phyloP scores from a whole-genome alignment of 2,329 filamentous ascomycete genomes.

The Alternaria triticina region DNA sequence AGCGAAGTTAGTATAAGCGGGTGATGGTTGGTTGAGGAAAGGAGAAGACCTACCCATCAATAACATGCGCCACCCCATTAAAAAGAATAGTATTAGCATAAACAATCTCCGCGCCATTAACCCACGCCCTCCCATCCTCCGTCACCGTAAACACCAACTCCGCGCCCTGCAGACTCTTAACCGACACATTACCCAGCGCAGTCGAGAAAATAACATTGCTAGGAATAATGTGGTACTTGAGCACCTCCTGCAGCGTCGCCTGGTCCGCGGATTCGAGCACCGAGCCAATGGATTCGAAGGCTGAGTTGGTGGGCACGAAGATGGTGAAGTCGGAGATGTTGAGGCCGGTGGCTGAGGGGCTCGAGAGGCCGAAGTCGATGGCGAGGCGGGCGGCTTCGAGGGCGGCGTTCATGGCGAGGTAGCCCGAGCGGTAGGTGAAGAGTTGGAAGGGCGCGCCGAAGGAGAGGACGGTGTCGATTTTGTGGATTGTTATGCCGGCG shows the following conservation, averaged over 20 bases:
- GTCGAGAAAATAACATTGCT: constrained; percentile 35
- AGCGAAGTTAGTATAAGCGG: too few relatives aligned
- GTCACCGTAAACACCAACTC: constrained; percentile 33
- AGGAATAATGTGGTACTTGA: constrained; percentile 36
- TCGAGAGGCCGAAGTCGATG: constrained; percentile 27
- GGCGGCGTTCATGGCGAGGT: constrained; percentile 28
- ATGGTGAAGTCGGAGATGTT: constrained; percentile 71
- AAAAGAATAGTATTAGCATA: constrained; percentile 34
- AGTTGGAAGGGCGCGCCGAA: constrained; percentile 37
- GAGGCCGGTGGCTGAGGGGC: constrained; percentile 20
- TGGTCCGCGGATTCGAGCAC: constrained; percentile 25
- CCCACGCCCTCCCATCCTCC: constrained; percentile 31
- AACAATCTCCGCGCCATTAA: constrained; percentile 32
- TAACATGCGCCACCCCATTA: constrained; percentile 35
- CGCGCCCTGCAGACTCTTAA: constrained; percentile 26
- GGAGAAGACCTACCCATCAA: constrained; percentile 23
- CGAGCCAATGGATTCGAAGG: constrained; percentile 67
- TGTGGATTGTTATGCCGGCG: constrained; percentile 36
- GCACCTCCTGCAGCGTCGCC: constrained; percentile 28
- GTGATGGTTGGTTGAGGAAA: too few relatives aligned
- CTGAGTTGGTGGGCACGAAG: constrained; percentile 77
- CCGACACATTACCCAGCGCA: constrained; percentile 31
- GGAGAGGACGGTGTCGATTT: constrained; percentile 31
- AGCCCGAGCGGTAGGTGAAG: constrained; percentile 35
- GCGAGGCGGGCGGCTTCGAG: constrained; percentile 20